phyloP scores from a whole-genome alignment of 164 flowering plant species.

The Annona cherimola region DNA sequence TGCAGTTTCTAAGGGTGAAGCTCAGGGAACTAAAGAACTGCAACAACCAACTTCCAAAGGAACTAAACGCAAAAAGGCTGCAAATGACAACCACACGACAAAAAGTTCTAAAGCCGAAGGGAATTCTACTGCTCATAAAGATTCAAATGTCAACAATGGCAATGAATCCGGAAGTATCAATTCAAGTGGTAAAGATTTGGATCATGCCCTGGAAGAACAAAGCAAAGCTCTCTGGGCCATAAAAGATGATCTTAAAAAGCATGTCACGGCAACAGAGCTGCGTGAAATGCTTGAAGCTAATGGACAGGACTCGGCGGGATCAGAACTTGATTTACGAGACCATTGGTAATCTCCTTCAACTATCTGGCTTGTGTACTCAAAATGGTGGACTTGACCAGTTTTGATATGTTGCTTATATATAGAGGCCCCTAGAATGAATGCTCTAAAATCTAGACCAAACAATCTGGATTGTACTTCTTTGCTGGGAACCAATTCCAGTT shows the following conservation, averaged over 20 bases:
- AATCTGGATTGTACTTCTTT: too few species aligned
- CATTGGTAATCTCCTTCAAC: constrained; percentile 51
- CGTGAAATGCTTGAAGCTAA: constrained; percentile 90
- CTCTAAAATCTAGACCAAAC: too few species aligned
- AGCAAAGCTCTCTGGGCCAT: constrained; percentile 67
- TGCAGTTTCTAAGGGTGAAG: constrained; percentile 22
- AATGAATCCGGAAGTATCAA: constrained; percentile 16
- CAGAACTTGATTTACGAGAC: constrained; percentile 85
- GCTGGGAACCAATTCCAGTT: too few species aligned
- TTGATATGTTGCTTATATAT: neutral
- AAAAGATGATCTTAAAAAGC: constrained; percentile 78
- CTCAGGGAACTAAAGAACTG: constrained; percentile 16
- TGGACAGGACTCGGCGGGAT: constrained; percentile 71
- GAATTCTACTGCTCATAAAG: constrained; percentile 21
- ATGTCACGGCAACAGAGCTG: constrained; percentile 69
- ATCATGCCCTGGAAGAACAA: constrained; percentile 59
- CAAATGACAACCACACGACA: constrained; percentile 32
- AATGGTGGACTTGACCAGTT: neutral
- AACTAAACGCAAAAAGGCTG: constrained; percentile 53
- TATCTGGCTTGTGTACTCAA: neutral
- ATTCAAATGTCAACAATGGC: constrained; percentile 12
- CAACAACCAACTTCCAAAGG: constrained; percentile 35
- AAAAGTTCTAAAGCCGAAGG: constrained; percentile 54
- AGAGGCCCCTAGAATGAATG: too few species aligned
- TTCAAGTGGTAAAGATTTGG: constrained; percentile 25